Evolutionary conservation across 805 yeast genomes (phyloP).

Genomic region (Kluyveromyces siamensis): DNA sequence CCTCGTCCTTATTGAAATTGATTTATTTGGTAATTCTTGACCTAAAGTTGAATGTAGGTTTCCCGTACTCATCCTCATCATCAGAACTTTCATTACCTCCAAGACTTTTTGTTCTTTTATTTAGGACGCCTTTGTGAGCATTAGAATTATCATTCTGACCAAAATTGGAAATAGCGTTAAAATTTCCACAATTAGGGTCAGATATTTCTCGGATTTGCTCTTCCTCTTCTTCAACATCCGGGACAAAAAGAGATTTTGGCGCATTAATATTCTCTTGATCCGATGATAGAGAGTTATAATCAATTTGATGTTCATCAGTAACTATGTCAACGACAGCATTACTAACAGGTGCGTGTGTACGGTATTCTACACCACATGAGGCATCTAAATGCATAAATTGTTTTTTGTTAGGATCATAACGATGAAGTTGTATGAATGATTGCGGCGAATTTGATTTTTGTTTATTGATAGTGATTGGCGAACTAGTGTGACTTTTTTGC

Average conservation of each 20-base stretch:
- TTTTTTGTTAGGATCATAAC: background rate
- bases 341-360: background rate
- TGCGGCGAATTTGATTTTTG: background rate
- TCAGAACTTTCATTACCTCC: slow-evolving; percentile 11
- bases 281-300: background rate
- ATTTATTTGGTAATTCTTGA: slow-evolving; percentile 7
- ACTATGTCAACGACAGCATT: background rate
- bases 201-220: background rate
- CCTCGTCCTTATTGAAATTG: background rate
- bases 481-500: background rate
- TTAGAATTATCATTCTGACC: background rate
- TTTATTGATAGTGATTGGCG: background rate
- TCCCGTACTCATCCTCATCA: slow-evolving; percentile 28
- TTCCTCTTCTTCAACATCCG: background rate
- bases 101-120: background rate
- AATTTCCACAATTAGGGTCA: background rate
- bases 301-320: background rate
- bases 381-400: background rate
- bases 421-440: background rate
- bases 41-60: slow-evolving; percentile 29
- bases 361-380: background rate
- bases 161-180: background rate
- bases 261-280: background rate
- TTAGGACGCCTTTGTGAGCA: too few species aligned
- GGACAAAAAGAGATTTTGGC: background rate